These are phyloP conservation scores for Colletotrichum eleusines DNA, from an alignment of 2,329 filamentous ascomycete species.

Conservation along the genomic window DNA sequence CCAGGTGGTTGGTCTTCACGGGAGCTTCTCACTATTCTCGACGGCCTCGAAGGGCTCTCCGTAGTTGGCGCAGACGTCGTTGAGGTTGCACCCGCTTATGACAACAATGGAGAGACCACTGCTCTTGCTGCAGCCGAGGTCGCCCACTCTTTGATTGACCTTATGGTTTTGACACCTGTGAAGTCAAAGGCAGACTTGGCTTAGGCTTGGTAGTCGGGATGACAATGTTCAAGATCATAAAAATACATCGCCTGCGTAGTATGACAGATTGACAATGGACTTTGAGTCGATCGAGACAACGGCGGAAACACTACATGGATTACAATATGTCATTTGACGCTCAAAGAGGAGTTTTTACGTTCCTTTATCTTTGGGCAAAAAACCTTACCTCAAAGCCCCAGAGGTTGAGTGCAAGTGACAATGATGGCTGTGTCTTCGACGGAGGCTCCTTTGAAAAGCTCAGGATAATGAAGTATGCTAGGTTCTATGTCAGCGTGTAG, in stretches of 20 bases:
- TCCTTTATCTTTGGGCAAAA: not conserved
- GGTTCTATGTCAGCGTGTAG: not conserved
- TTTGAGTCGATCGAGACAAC: not conserved
- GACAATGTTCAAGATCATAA: not conserved
- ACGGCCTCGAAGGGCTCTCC: conserved; percentile 78
- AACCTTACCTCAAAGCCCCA: not conserved
- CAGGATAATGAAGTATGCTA: not conserved
- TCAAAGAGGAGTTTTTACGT: not conserved
- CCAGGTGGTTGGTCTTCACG: conserved; percentile 85
- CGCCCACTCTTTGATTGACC: conserved; percentile 78
- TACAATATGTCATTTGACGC: no score
- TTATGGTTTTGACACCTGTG: conserved; percentile 63
- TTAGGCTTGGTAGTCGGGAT: not conserved
- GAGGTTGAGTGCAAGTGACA: not conserved
- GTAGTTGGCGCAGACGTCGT: conserved; percentile 84
- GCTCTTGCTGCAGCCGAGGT: conserved; percentile 80
- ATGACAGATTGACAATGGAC: not conserved
- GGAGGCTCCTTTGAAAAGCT: no score
- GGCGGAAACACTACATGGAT: no score
- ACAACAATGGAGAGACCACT: conserved; percentile 79
- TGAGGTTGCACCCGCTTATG: conserved; percentile 83
- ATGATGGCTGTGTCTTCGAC: not conserved
- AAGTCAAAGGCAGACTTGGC: conserved; percentile 27
- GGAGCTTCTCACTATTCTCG: conserved; percentile 79
- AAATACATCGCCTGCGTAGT: not conserved